Conservation (phyloP, 2,329 filamentous ascomycete genomes). For the Ascochyta rabiei region DNA sequence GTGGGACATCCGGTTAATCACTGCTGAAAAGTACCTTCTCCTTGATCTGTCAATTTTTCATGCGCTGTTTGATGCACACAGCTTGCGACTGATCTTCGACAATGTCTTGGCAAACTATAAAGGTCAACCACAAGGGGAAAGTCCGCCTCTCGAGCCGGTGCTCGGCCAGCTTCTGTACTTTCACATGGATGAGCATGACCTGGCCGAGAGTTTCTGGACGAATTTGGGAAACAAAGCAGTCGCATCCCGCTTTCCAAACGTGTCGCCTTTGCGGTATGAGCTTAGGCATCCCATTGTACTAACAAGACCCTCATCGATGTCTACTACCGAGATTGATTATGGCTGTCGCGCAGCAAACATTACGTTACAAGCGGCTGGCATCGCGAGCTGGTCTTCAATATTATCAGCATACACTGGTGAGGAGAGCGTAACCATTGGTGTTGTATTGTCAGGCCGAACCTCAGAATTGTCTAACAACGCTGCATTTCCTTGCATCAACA, state of each 20-base stretch:
- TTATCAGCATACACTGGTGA: constrained; percentile 81
- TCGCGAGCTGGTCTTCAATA: constrained; percentile 78
- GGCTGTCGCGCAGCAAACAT: constrained; percentile 64
- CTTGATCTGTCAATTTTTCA: constrained; percentile 71
- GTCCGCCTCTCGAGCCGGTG: constrained; percentile 50
- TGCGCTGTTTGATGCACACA: constrained; percentile 83
- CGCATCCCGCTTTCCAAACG: constrained; percentile 74
- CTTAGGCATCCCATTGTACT: constrained; percentile 45
- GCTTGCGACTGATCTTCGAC: constrained; percentile 68
- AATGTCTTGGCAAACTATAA: constrained; percentile 59
- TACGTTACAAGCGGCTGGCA: constrained; percentile 76
- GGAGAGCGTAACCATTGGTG: constrained; percentile 73
- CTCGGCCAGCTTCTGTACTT: constrained; percentile 54
- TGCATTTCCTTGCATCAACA: constrained; percentile 81
- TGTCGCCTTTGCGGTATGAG: constrained; percentile 66
- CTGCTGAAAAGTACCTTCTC: constrained; percentile 22
- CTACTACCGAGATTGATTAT: constrained; percentile 58
- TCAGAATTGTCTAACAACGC: constrained; percentile 63
- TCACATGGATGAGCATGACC: constrained; percentile 37
- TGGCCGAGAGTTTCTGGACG: constrained; percentile 67
- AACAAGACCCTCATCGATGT: constrained; percentile 47
- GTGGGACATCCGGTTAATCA: constrained; percentile 66
- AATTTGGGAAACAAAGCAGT: constrained; percentile 58
- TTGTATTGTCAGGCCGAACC: constrained; percentile 77
- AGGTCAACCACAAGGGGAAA: constrained; percentile 26